These are phyloP conservation scores for Saposhnikovia divaricata DNA, from an alignment of 129 eudicot species.

Conservation along the genomic window DNA sequence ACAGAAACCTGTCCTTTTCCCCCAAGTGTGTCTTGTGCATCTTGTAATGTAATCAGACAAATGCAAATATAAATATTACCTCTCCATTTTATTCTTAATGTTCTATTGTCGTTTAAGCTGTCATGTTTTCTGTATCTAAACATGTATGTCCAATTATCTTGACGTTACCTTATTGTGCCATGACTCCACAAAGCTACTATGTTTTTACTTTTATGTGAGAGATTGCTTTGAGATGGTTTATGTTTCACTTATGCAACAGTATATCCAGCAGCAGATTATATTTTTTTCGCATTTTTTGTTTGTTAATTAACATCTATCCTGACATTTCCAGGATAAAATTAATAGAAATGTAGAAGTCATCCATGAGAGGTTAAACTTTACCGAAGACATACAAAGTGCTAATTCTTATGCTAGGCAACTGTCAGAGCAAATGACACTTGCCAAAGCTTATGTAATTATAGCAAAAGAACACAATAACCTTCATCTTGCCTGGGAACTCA, in stretches of 20 bases:
- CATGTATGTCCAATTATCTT: not conserved
- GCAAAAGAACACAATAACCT: conserved; percentile 50
- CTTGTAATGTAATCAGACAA: not conserved
- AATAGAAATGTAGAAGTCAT: not conserved
- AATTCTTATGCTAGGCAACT: conserved; percentile 9
- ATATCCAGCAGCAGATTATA: not conserved
- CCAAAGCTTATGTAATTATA: conserved; percentile 45
- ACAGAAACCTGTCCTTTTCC: not conserved
- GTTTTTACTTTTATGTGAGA: not conserved
- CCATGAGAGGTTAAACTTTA: conserved; percentile 8
- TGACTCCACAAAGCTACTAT: not conserved
- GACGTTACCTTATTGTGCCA: not conserved
- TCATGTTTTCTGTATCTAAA: not conserved
- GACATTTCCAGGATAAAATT: conserved; percentile 4
- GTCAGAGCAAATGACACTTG: conserved; percentile 31
- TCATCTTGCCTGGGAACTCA: conserved; percentile 53
- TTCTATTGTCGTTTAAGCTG: not conserved
- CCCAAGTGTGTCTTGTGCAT: not conserved
- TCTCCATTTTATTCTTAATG: not conserved
- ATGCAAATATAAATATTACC: not conserved
- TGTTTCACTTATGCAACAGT: not conserved
- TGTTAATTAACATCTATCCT: not conserved
- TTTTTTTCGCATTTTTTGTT: not conserved
- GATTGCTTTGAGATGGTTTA: not conserved
- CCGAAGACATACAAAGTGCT: conserved; percentile 6